Base-by-base conservation (phyloP, 176 grass and related monocot genomes). In the Eremochloa ophiuroides region DNA sequence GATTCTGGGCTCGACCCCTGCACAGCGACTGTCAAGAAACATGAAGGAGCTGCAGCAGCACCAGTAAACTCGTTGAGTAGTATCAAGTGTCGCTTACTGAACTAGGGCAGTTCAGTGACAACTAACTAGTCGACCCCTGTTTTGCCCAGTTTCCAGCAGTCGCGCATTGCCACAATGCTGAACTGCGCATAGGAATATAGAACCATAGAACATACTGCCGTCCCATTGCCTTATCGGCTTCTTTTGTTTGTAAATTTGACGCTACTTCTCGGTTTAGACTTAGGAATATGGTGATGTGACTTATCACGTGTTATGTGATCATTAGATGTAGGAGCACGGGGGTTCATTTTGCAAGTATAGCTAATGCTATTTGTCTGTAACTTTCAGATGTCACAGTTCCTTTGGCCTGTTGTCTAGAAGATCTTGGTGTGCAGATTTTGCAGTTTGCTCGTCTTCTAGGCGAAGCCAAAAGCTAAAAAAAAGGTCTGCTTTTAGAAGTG, bases 51-150 rank as follows among this genome's bases (percentile, higher is more conserved):
- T 40, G 38, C 47, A 15, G 47, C 37, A 10, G 58, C 13, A 22
- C 38, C 73, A 44, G 58, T 85, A 30, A 17, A 80, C 55, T 66
- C 43, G 17, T 46, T 85, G 73, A 50, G 79, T 66, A 20, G 18
- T 23, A 30, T 89, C 35, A 69, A 62, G 34, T 89, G 88, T 15
- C 47, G 73, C 44, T 1, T 67, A 8, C 83, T 86, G 55, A 85
- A 81, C 73, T 89, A 89, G 84, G 30, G 22, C 34, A 37, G 53
- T 25, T 59, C 29, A 30, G 73, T 37, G 17, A 26, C 41, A 40
- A n/a, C 42, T 82, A 82, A 86, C 84, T 60, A 74, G 43, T 68
- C 35, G 15, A 60, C 27, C 35, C 62, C 6, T 35, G 37, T 74
- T 59, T 80, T 55, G 11, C 59, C 51, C 35, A 27, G 14, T 56